Conservation (phyloP, 192 early-diverging fungal genomes). For the Linnemannia zychae region DNA sequence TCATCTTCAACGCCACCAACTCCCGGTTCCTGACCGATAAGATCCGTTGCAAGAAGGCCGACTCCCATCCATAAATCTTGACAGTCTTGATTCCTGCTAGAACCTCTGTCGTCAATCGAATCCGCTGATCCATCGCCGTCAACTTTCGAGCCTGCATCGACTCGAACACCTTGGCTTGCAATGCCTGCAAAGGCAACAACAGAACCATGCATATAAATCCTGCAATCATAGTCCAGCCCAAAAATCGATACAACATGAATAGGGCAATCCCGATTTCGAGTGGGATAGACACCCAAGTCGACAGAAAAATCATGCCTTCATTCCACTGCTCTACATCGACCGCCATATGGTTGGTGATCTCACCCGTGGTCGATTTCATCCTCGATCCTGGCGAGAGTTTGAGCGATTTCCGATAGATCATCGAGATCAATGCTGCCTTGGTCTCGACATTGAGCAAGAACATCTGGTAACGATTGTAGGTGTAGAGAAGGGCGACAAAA, state of each 20-base stretch:
- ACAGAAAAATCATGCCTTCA: conserved; percentile 16
- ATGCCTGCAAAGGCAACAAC: conserved; percentile 31
- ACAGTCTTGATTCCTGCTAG: conserved; percentile 55
- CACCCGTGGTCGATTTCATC: conserved; percentile 34
- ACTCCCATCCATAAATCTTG: conserved; percentile 55
- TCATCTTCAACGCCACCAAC: not conserved
- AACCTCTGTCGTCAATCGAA: conserved; percentile 50
- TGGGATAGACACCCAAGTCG: conserved; percentile 29
- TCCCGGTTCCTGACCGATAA: conserved; percentile 13
- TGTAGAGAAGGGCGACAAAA: conserved; percentile 50
- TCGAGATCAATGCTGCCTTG: conserved; percentile 61
- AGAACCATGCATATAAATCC: conserved; percentile 23
- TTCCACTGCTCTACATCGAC: conserved; percentile 33
- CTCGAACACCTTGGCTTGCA: conserved; percentile 25
- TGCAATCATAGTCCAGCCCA: conserved; percentile 45
- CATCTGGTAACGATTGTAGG: conserved; percentile 51
- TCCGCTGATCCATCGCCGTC: conserved; percentile 50
- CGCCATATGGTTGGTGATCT: conserved; percentile 41
- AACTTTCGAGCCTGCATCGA: conserved; percentile 20
- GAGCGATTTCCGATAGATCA: conserved; percentile 70
- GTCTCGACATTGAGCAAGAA: conserved; percentile 54
- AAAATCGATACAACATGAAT: conserved; percentile 26
- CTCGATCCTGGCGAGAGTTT: conserved; percentile 58
- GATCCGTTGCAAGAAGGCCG: conserved; percentile 27
- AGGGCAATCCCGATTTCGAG: conserved; percentile 34